Evolutionary conservation across 2,329 filamentous ascomycete genomes (phyloP).

Genomic region (Penicillium griseofulvum): DNA sequence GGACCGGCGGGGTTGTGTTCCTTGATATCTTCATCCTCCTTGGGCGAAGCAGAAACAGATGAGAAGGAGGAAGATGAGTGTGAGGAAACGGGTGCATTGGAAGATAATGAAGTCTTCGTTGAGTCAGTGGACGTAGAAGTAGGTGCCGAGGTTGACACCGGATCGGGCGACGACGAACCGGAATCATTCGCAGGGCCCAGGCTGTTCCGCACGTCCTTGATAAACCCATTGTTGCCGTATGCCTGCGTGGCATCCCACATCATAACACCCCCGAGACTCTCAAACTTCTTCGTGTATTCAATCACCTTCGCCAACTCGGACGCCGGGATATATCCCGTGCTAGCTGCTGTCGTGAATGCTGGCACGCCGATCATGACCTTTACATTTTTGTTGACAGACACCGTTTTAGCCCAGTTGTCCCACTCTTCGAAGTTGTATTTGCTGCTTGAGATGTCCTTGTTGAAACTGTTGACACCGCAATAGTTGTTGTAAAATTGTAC

Average conservation of each 20-base stretch:
- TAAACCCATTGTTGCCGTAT: slow-evolving; percentile 58
- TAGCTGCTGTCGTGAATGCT: slow-evolving; percentile 52
- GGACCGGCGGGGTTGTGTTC: too few species aligned
- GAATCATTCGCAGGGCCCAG: slow-evolving; percentile 46
- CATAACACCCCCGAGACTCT: slow-evolving; percentile 66
- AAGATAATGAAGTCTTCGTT: slow-evolving; percentile 21
- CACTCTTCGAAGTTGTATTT: slow-evolving; percentile 63
- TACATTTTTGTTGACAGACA: slow-evolving; percentile 58
- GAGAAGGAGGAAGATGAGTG: slow-evolving; percentile 28
- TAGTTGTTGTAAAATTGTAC: slow-evolving; percentile 70
- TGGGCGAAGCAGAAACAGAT: slow-evolving; percentile 9
- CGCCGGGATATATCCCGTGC: slow-evolving; percentile 55
- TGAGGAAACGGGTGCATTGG: slow-evolving; percentile 26
- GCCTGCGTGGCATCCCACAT: slow-evolving; percentile 66
- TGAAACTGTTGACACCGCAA: slow-evolving; percentile 59
- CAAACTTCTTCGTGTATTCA: slow-evolving; percentile 53
- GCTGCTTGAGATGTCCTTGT: slow-evolving; percentile 46
- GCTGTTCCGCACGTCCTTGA: slow-evolving; percentile 44
- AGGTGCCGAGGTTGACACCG: slow-evolving; percentile 27
- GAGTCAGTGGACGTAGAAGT: slow-evolving; percentile 27
- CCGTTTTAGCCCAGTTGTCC: slow-evolving; percentile 63
- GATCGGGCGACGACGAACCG: slow-evolving; percentile 38
- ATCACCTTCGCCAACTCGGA: slow-evolving; percentile 52
- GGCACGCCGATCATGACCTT: slow-evolving; percentile 63
- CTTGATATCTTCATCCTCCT: background rate